Evolutionary conservation across 345 rosid genomes (phyloP).

Genomic region (Brassica incana): DNA sequence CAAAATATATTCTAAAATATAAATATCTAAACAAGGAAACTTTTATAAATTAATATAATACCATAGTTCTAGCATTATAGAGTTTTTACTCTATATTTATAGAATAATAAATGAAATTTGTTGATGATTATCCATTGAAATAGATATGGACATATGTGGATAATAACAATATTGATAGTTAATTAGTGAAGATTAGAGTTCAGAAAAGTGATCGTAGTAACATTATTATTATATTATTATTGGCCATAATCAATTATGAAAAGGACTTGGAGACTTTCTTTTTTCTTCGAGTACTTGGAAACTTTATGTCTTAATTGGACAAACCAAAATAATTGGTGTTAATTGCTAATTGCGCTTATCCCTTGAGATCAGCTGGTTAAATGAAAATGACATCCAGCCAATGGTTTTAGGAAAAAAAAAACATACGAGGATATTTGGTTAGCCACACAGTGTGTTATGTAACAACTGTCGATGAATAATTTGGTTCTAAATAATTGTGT

Average conservation of each 20-base stretch:
- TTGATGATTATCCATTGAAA: not conserved
- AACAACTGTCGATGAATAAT: not conserved
- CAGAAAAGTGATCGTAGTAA: not conserved
- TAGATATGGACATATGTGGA: not conserved
- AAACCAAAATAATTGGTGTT: conserved; percentile 11
- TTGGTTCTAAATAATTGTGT: not conserved
- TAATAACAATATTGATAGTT: not conserved
- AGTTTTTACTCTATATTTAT: no score
- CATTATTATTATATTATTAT: not conserved
- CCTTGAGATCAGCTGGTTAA: conserved; percentile 21
- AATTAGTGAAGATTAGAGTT: not conserved
- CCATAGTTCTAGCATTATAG: no score
- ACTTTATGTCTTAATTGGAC: not conserved
- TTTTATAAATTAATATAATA: no score
- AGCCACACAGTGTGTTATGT: not conserved
- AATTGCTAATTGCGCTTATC: conserved; percentile 32
- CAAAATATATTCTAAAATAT: no score
- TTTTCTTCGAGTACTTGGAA: not conserved
- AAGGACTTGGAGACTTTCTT: not conserved
- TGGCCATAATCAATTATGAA: not conserved
- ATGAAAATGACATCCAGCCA: conserved; percentile 33
- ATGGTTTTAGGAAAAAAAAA: not conserved
- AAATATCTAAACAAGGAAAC: no score
- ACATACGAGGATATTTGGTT: not conserved
- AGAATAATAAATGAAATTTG: no score